Percentiles rank a stretch among this genome's conserved stretches.
Evolutionary conservation across 1,284 basidiomycete species (phyloP).

Genomic region (Spongiforma sp.): DNA sequence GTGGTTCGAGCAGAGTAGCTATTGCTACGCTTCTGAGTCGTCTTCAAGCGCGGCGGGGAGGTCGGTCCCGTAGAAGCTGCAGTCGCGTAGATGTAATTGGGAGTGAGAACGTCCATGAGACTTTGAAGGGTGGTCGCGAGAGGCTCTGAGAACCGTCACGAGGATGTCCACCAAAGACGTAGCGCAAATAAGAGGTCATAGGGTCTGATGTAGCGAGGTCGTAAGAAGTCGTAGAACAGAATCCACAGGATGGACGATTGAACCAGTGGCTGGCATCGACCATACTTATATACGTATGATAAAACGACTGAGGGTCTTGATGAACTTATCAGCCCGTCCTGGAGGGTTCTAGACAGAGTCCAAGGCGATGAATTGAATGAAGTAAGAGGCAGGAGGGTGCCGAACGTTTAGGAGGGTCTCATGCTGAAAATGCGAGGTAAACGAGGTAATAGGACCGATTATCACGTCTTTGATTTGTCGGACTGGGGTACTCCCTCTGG

Average conservation of each 20-base stretch:
- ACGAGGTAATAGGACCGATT: conserved; percentile 9
- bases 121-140: conserved; percentile 31
- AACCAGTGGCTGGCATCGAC: background rate
- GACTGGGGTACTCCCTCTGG: too few relatives aligned
- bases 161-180: conserved; percentile 38
- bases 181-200: conserved; percentile 41
- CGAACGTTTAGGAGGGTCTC: conserved; percentile 26
- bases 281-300: conserved; percentile 33
- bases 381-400: conserved; percentile 43
- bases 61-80: conserved; percentile 23
- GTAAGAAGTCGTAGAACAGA: conserved; percentile 24
- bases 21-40: conserved; percentile 41
- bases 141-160: conserved; percentile 31
- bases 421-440: conserved; percentile 23
- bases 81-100: conserved; percentile 35
- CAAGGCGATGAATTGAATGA: conserved; percentile 35
- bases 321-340: conserved; percentile 9
- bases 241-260: conserved; percentile 13
- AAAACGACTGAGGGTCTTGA: conserved; percentile 28
- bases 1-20: conserved; percentile 38
- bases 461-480: conserved; percentile 41
- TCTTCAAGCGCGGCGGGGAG: conserved; percentile 38
- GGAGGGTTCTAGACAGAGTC: conserved; percentile 27
- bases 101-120: conserved; percentile 36
- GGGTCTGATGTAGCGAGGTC: conserved; percentile 18